Evolutionary conservation across 495 filamentous ascomycete species (phyloP).

Genomic region (Collariella sp.): DNA sequence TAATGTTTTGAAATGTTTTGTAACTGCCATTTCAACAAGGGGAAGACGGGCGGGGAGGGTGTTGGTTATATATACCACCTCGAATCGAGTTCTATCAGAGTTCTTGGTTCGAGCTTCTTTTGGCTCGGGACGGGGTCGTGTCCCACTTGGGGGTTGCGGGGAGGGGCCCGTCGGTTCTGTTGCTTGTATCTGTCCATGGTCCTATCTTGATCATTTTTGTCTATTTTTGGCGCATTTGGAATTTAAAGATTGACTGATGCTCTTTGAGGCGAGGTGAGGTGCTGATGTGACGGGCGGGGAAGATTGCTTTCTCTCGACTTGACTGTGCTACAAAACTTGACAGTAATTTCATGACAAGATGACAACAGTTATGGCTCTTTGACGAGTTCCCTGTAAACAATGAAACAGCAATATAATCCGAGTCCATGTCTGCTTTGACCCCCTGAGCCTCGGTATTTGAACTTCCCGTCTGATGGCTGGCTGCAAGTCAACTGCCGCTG

Average conservation of each 20-base stretch:
- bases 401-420: too few species aligned
- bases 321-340: too few species aligned
- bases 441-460: too few species aligned
- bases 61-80: neutral
- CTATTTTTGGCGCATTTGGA: constrained; percentile 5
- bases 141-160: neutral
- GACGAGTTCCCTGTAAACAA: too few species aligned
- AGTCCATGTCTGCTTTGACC: too few species aligned
- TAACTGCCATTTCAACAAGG: constrained; percentile 39
- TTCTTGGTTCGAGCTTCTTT: neutral
- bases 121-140: neutral
- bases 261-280: too few species aligned
- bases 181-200: constrained; percentile 1
- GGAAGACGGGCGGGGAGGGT: constrained; percentile 1
- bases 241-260: neutral
- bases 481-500: too few species aligned
- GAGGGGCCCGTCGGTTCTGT: neutral
- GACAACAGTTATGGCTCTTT: too few species aligned
- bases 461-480: too few species aligned
- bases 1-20: constrained; percentile 25
- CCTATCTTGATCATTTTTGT: neutral
- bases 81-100: neutral
- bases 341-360: too few species aligned
- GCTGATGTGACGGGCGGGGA: neutral
- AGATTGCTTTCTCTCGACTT: too few species aligned